A percentile compares a stretch with the other conserved stretches of the same genome.
Conservation (phyloP, 257 asterid genomes). For the Solanum peruvianum region DNA sequence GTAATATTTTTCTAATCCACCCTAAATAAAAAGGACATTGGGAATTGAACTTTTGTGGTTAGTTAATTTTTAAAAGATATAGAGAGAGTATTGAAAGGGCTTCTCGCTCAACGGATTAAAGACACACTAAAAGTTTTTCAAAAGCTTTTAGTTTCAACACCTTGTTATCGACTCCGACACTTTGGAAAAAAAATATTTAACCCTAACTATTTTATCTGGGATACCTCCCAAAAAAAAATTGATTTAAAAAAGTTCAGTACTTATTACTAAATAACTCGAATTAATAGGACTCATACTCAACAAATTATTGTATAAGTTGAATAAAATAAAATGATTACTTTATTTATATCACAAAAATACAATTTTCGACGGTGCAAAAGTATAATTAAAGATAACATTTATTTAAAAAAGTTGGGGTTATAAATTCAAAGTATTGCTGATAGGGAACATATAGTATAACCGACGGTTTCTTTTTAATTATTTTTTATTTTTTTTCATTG, state of each 20-base stretch:
- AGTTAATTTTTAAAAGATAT: neutral
- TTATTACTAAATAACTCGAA: neutral
- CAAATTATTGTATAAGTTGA: neutral
- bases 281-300: neutral
- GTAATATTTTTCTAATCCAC: neutral
- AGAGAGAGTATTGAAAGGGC: neutral
- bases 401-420: neutral
- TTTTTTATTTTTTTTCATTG: neutral
- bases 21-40: neutral
- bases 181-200: no score
- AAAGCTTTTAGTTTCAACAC: no score
- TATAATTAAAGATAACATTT: neutral
- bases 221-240: neutral
- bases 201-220: no score
- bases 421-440: neutral
- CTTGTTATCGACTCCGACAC: neutral
- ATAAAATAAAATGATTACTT: neutral
- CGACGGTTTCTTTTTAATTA: no score
- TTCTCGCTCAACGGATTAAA: neutral
- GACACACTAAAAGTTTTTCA: fast-evolving
- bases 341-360: neutral
- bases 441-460: neutral
- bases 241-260: neutral
- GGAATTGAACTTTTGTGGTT: neutral
- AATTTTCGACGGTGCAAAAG: neutral